Base-by-base conservation (phyloP, 306 rosid genomes). In the Prosopis cineraria region DNA sequence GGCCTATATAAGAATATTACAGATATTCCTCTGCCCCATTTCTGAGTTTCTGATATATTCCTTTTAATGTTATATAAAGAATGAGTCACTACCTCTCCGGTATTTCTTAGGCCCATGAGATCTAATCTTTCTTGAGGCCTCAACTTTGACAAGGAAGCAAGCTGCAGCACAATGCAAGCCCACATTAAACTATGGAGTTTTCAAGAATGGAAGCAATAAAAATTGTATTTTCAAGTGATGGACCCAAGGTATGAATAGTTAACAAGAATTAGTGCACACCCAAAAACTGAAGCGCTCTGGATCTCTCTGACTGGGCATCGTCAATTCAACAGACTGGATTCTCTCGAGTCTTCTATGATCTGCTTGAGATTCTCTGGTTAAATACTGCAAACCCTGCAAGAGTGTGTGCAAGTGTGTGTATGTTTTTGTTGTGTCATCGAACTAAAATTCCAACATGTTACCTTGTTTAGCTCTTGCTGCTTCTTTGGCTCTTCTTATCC, bases 201-300 rank as follows among this genome's bases (percentile, higher is more conserved):
- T 16, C 22, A 65, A 76, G 59, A 75, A 58, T 24, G 71, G 19
- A 14, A 29, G 16, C 5, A 34, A 14, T 4, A 31, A 67, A 52
- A 63, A 3, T 10, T 10, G 3, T 10, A 68, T 62, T 73, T 19
- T 22, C 31, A 65, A 44, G 72, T 73, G 47, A 62, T 20, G 66
- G 12, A 66, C 64, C 66, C 9, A 60, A 71, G 33, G 59, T 20
- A 52, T 20, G 1, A 7, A n/a, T 52, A 5, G 27, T 65, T 20
- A 66, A 24, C 52, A 39, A 39, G 72, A 67, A 40, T 5, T 22
- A 67, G 20, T 20, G 50, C 72, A 95, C 93, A 95, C 99, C 99
- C 99, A 95, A 60, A 95, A 95, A 84, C 99, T 95, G 85, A 95
- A 95, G 82, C 86, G 85, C 83, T 95, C 98, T 11, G 98, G 98